Base-by-base conservation (phyloP, 805 yeast genomes). In the Isabelozyma heimii region DNA sequence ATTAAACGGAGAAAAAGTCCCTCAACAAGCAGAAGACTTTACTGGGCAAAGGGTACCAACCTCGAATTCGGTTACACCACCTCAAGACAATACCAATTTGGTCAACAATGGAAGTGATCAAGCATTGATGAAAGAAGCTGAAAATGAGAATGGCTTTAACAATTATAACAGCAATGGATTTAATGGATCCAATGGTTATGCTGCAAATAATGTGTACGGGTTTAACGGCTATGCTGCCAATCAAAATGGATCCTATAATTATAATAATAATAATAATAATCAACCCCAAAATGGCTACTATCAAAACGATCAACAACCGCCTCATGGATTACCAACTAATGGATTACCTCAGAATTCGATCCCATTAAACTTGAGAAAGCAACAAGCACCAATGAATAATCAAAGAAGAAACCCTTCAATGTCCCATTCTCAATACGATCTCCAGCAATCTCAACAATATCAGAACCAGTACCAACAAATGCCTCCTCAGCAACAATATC, bases 251-350 rank as follows among this genome's bases (percentile, higher is more conserved):
- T 14, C 17, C 9, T 10, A 40, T 17, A 33, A 33, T 33, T 13
- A 40, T n/a, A n/a, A n/a, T n/a, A n/a, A n/a, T n/a, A n/a, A 40
- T 17, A 33, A 33, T 33, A 5, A 40, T n/a, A 27, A 43, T 38
- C 39, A 24, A 14, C 42, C 26, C 9, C 48, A 46, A 15, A 15
- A 20, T 35, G 43, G 42, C 8, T 37, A 43, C 20, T 38, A 45
- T 13, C 47, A 40, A 17, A 20, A 40, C 9, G 71, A 67, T 46
- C 71, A 64, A 48, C 56, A 54, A 14, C 70, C 65, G 5, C 70
- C 66, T 5, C 67, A 67, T 37, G 71, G 70, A 8, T 56, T 64
- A 42, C 69, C 70, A 14, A 45, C 62, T 10, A 61, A 61, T 39
- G 75, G 70, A 2, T 47, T 59, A 46, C 61, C 66, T 2, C 56